Base-by-base conservation (phyloP, 306 rosid species). In the Fragaria iinumae region DNA sequence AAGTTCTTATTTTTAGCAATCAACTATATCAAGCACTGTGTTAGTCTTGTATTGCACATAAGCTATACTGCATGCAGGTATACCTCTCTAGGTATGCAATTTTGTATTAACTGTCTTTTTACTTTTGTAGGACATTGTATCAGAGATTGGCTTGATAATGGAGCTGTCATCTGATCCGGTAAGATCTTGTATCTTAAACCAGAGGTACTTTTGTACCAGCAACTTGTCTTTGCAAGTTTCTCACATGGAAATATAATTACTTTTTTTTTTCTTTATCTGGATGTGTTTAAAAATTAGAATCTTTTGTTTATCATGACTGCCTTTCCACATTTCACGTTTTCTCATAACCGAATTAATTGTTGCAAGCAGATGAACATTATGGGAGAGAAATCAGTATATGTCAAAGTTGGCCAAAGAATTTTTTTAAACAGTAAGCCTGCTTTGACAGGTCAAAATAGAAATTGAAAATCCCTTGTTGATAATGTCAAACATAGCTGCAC, bases 91-190 rank as follows among this genome's bases (percentile, higher is more conserved):
- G 25, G 21, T 16, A 32, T 74, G 79, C 21, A 52, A 36, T 16
- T 65, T 17, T 65, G 69, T 36, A 29, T 29, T 76, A 72, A 82
- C 67, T 69, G 29, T 62, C 62, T 75, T 77, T 77, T 73, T 6
- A 57, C 64, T 86, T 80, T 73, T 81, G 71, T 45, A 91, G 98
- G 98, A 79, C 88, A 95, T 63, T 91, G 97, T 82, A 91, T 89
- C 73, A 88, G 93, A 25, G 93, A 93, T 73, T 86, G 55, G 82
- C 83, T 83, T 88, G 92, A 93, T 77, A 85, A 91, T 82, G 96
- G 96, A 86, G 96, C 97, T 68, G 83, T 89, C 76, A 84, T 93
- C 72, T 72, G 87, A 52, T 77, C 90, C 81, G 97, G 98, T 93
- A 87, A 87, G 71, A 49, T 69, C 63, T 41, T 53, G 55, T 71